Evolutionary conservation across 2,329 filamentous ascomycete genomes (phyloP), one percentile per base, ranked within the genome.

Genomic region (Colletotrichum cereale): DNA sequence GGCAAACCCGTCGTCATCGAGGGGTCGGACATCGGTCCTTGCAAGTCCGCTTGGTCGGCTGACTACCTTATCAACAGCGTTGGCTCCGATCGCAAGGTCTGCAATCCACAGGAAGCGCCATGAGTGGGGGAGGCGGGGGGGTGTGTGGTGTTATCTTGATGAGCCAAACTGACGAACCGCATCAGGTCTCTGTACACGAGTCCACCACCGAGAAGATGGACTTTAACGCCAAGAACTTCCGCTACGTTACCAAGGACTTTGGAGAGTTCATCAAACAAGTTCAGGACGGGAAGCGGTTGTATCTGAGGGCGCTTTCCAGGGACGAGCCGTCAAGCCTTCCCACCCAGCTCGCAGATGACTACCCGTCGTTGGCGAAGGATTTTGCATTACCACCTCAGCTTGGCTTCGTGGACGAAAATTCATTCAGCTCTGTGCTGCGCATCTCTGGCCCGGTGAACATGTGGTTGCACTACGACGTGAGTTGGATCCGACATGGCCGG

Each of bases 401-500:
- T 12, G 80, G 80, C 0, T 82, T 87, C 42, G 89, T 93, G 5
- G 78, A 77, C 6, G 83, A 90, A n/a, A 89, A 90, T 73, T 80
- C 88, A 4, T 94, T 97, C 78, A 96, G 92, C 79, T 95, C 93
- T 3, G 91, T 95, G 0, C 82, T 97, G 31, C 88, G 94, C 26
- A 90, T 97, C 71, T 96, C 93, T 5, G 93, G 93, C 0, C 89
- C 89, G 2, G 92, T 96, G 14, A 92, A 91, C 50, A 93, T 97
- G 89, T 97, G 95, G 95, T 85, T 97, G 40, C 94, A 97, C 80
- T 97, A 96, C 83, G 93, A 97, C 81, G 91, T 92, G 79, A 47
- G 67, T 38, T 31, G 38, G 38, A 29, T 31, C 38, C 38, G 44
- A 38, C n/a, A 40, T 31, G 26, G 10, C 18, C 38, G 26, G 18